These are phyloP conservation scores for Moesziomyces parantarcticus DNA, from an alignment of 1,284 basidiomycete species.

Conservation along the genomic window DNA sequence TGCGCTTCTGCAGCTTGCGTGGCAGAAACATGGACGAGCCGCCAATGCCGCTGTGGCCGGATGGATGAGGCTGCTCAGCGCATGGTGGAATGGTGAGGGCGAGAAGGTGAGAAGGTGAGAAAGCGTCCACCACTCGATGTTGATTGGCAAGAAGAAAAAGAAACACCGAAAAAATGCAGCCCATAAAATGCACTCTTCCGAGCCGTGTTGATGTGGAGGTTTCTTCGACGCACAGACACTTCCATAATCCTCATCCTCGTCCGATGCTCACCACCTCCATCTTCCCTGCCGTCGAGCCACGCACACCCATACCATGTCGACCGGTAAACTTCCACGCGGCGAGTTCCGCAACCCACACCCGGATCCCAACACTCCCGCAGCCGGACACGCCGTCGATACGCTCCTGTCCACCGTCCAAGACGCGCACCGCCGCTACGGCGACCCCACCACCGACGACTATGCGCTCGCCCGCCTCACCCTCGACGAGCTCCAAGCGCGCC, in stretches of 20 bases:
- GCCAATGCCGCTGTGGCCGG: no score
- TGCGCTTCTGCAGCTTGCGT: slow-evolving; percentile 30
- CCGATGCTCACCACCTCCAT: slow-evolving; percentile 4
- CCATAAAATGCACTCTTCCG: background rate
- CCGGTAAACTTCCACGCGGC: slow-evolving; percentile 12
- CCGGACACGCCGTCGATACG: slow-evolving; percentile 18
- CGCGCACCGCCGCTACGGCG: slow-evolving; percentile 14
- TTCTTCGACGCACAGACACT: background rate
- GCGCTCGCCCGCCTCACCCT: slow-evolving; percentile 5
- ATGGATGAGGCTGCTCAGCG: background rate
- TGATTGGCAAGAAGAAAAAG: background rate
- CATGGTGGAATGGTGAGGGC: background rate
- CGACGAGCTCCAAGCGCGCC: slow-evolving; percentile 1
- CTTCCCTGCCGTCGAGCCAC: no score
- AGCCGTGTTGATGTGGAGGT: background rate
- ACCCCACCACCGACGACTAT: slow-evolving; percentile 11
- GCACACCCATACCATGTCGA: background rate
- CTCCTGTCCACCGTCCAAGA: slow-evolving; percentile 17
- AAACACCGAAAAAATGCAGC: background rate
- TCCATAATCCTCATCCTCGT: no score
- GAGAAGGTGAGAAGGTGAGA: background rate
- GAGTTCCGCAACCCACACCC: slow-evolving; percentile 27
- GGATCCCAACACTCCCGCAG: slow-evolving; percentile 12
- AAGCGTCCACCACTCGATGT: background rate
- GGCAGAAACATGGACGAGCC: slow-evolving; percentile 25